Evolutionary conservation across 2,329 filamentous ascomycete genomes (phyloP).

Genomic region (Phoma sp.): DNA sequence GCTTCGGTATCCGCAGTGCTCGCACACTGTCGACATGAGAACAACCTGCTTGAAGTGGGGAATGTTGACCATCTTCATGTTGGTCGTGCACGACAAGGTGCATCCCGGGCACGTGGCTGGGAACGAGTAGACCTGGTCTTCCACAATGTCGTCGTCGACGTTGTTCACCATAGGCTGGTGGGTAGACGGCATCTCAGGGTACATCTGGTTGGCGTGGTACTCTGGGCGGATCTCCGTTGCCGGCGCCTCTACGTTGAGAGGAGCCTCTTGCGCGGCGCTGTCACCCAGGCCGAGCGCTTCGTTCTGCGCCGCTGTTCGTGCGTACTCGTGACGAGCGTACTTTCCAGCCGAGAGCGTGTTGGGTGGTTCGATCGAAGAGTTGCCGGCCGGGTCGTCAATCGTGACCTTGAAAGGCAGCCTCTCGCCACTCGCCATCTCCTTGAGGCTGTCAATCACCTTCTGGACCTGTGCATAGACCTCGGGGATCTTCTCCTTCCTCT

Average conservation of each 20-base stretch:
- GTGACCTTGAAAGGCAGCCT: constrained; percentile 87
- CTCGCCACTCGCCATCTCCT: constrained; percentile 77
- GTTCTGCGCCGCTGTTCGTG: constrained; percentile 85
- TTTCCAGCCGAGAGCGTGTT: constrained; percentile 79
- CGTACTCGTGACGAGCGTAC: constrained; percentile 85
- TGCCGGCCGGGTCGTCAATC: constrained; percentile 90
- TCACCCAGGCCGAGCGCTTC: constrained; percentile 77
- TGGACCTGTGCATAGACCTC: constrained; percentile 81
- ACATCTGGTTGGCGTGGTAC: constrained; percentile 56
- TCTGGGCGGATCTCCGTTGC: constrained; percentile 63
- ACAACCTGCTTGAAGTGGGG: constrained; percentile 98
- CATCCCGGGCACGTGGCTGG: constrained; percentile 92
- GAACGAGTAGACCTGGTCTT: constrained; percentile 92
- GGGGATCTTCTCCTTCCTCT: constrained; percentile 76
- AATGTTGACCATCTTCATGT: constrained; percentile 99
- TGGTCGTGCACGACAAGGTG: constrained; percentile 81
- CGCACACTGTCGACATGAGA: constrained; percentile 92
- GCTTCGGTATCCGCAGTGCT: constrained; percentile 89
- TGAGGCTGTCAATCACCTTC: constrained; percentile 74
- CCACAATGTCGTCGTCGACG: constrained; percentile 75
- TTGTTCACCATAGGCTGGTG: constrained; percentile 49
- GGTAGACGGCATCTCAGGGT: constrained; percentile 50
- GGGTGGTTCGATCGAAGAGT: constrained; percentile 94
- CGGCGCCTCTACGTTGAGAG: constrained; percentile 52
- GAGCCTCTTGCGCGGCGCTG: constrained; percentile 41